Base-by-base conservation (phyloP, 225 moss, liverwort and hornwort species). In the Antitrichia curtipendula region DNA sequence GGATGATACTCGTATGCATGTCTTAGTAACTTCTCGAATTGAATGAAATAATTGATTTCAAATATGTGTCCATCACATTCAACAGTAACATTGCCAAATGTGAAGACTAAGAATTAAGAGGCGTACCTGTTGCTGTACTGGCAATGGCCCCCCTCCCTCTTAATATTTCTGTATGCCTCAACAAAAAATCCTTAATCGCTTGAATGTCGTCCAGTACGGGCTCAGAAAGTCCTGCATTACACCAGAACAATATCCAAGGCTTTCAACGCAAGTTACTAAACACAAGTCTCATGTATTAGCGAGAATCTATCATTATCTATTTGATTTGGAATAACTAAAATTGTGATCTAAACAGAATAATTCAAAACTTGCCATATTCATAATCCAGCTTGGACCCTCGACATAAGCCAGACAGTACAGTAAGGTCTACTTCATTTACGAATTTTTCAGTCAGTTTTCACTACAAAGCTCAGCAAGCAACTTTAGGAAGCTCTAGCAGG, bases 131-230 rank as follows among this genome's bases (percentile, higher is more conserved):
- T 63, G 96, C 65, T 88, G 92, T 91, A 85, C 91, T 94, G 69
- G 97, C 92, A 78, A 95, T 95, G 38, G 94, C 94, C 61, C 96
- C 99, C 83, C 95, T 96, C 78, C 97, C 97, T 85, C 99, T 94
- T 82, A 99, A 87, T 68, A 97, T 96, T 85, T 99, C 96, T 50
- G 94, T 92, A 86, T 99, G 99, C 63, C 94, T 93, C 91, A 93
- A 93, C 70, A 99, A 92, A 88, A 99, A 99, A 86, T 99, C 99
- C 83, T 94, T 99, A 53, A 99, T 91, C 65, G 92, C 90, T 86
- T 96, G 96, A 49, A 96, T 85, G 82, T 96, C 99, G 38, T 99
- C 99, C 45, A 82, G 57, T 59, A 88, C 70, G 34, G 90, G 91
- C 85, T 94, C 94, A 88, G 91, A 47, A 61, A 91, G 68, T 89